A percentile compares a stretch with the other conserved stretches of the same genome.
These are phyloP conservation scores for Melampsora americana DNA, from an alignment of 1,284 basidiomycete genomes.

Conservation along the genomic window DNA sequence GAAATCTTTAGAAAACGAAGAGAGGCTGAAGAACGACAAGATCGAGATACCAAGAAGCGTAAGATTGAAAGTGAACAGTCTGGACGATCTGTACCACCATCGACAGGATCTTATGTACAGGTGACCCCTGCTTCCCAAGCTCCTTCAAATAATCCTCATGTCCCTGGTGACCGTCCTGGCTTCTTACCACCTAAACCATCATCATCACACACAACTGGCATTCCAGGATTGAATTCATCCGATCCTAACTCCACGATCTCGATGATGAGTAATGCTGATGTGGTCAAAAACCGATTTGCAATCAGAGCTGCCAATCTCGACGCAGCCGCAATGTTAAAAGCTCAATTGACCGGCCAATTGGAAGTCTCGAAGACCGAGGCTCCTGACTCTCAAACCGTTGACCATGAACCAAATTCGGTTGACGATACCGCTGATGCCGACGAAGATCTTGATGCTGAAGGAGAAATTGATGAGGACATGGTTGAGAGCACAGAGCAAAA, in stretches of 20 bases:
- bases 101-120: background rate
- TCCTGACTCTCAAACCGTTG: background rate
- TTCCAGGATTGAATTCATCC: slow-evolving; percentile 16
- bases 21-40: slow-evolving; percentile 66
- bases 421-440: slow-evolving; percentile 28
- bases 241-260: slow-evolving; percentile 38
- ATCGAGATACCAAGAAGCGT: slow-evolving; percentile 23
- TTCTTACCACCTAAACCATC: slow-evolving; percentile 28
- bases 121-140: background rate
- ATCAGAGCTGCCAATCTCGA: slow-evolving; percentile 94
- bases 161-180: slow-evolving; percentile 38
- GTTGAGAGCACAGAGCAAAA: background rate
- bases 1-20: slow-evolving; percentile 89
- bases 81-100: background rate
- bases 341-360: slow-evolving; percentile 70
- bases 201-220: slow-evolving; percentile 17
- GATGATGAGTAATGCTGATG: slow-evolving; percentile 62
- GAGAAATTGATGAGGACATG: slow-evolving; percentile 30
- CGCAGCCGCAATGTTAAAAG: slow-evolving; percentile 88
- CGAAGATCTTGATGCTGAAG: no score
- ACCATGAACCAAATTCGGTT: background rate
- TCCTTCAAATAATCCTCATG: slow-evolving; percentile 4
- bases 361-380: slow-evolving; percentile 39
- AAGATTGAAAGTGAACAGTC: slow-evolving; percentile 29
- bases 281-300: slow-evolving; percentile 78